Conservation (phyloP, 352 stramenopile species). For the Plasmopara viticola region DNA sequence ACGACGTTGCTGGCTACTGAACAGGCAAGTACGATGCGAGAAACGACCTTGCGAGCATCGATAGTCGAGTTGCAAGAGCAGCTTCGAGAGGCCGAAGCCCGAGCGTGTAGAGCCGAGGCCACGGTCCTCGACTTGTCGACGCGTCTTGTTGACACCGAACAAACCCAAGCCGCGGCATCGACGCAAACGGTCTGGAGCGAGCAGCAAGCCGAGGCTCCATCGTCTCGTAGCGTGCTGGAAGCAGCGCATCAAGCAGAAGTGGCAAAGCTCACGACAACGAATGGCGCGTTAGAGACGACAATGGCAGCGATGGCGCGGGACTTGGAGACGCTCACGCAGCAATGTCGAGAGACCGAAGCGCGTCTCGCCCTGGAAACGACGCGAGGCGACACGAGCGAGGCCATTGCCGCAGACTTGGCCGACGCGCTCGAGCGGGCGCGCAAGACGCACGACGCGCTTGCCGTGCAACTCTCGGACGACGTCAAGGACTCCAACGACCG, state of each 20-base stretch:
- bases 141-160: slow-evolving; percentile 21
- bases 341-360: slow-evolving; percentile 15
- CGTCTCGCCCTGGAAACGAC: slow-evolving; percentile 8
- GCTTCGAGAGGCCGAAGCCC: slow-evolving; percentile 12
- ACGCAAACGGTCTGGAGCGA: slow-evolving; percentile 6
- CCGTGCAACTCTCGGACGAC: slow-evolving; percentile 19
- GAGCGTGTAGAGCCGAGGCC: slow-evolving; percentile 21
- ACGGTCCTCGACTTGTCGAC: slow-evolving; percentile 25
- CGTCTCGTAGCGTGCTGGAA: slow-evolving; percentile 10
- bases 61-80: slow-evolving; percentile 28
- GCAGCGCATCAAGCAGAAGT: slow-evolving; percentile 16
- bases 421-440: slow-evolving; percentile 16
- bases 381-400: slow-evolving; percentile 16
- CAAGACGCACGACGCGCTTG: slow-evolving; percentile 13
- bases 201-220: slow-evolving; percentile 15
- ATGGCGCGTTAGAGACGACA: slow-evolving; percentile 13
- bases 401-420: slow-evolving; percentile 1
- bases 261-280: slow-evolving; percentile 10
- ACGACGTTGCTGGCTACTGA: slow-evolving; percentile 29
- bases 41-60: slow-evolving; percentile 25
- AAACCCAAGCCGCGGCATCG: slow-evolving; percentile 1
- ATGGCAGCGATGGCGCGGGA: slow-evolving; percentile 12
- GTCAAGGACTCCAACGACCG: slow-evolving; percentile 29
- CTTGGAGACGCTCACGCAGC: not conserved
- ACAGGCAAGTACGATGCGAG: slow-evolving; percentile 26